Evolutionary conservation across 2,329 filamentous ascomycete genomes (phyloP).

Genomic region (Ceratocystis papillata): DNA sequence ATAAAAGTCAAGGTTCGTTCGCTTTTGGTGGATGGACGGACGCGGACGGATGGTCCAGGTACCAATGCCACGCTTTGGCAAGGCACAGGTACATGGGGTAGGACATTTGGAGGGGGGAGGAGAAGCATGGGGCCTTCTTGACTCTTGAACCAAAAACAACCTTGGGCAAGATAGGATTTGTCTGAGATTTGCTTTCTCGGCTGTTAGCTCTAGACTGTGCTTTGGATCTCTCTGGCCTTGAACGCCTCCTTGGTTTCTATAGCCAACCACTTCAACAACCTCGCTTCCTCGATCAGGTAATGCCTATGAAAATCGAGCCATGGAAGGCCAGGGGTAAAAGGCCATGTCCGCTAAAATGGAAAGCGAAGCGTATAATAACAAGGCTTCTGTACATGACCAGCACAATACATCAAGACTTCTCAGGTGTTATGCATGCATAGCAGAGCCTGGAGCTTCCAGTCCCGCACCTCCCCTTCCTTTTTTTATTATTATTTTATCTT

Average conservation of each 20-base stretch:
- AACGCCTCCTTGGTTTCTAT: background rate
- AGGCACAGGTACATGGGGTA: conserved; percentile 1
- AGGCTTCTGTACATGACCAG: background rate
- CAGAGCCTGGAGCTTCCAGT: too few relatives aligned
- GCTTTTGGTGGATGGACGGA: conserved; percentile 14
- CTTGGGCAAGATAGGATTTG: background rate
- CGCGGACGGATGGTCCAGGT: conserved; percentile 10
- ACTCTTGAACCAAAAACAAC: background rate
- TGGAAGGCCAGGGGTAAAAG: background rate
- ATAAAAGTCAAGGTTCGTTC: conserved; percentile 4
- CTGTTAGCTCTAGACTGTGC: background rate
- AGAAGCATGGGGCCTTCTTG: background rate
- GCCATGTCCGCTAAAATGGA: background rate
- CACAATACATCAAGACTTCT: too few relatives aligned
- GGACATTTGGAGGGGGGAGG: conserved; percentile 1
- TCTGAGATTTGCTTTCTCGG: conserved; percentile 7
- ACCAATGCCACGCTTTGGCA: conserved; percentile 12
- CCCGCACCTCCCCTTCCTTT: too few relatives aligned
- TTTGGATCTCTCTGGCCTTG: background rate
- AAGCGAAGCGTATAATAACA: background rate
- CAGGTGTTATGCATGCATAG: too few relatives aligned
- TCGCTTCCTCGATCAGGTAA: conserved; percentile 7
- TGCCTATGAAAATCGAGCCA: background rate
- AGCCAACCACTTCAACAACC: conserved; percentile 4
- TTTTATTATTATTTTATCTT: background rate